Evolutionary conservation across 768 basidiomycete species (phyloP).

Genomic region (Polyporus arcularius): DNA sequence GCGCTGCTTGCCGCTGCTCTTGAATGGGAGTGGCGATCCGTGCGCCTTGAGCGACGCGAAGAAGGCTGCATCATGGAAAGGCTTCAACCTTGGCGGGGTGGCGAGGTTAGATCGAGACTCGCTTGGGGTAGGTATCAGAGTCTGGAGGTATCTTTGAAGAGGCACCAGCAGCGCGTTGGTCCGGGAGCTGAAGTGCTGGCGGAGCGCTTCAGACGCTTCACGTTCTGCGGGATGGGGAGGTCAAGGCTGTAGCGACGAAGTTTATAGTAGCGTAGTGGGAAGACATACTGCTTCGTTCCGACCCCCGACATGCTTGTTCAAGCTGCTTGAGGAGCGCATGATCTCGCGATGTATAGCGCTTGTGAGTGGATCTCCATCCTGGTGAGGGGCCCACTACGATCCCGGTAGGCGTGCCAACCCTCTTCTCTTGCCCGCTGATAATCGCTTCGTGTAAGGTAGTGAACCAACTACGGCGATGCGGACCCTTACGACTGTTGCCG

Average conservation of each 20-base stretch:
- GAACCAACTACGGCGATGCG: background rate
- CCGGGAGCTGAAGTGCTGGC: conserved; percentile 81
- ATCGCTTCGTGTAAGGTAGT: background rate
- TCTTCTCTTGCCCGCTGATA: conserved; percentile 1
- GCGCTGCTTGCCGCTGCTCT: conserved; percentile 58
- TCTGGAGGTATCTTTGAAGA: conserved; percentile 87
- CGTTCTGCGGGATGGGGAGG: conserved; percentile 42
- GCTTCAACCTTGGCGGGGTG: conserved; percentile 46
- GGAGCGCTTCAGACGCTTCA: conserved; percentile 63
- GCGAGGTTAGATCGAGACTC: conserved; percentile 36
- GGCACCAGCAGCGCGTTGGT: conserved; percentile 88
- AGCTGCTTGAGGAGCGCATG: conserved; percentile 68
- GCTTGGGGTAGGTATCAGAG: conserved; percentile 73
- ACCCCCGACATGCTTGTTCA: conserved; percentile 58
- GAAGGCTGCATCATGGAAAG: conserved; percentile 71
- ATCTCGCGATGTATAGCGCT: conserved; percentile 86
- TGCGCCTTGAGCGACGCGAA: conserved; percentile 70
- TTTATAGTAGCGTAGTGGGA: no score
- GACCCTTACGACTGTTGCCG: conserved; percentile 44
- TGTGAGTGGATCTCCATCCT: conserved; percentile 82
- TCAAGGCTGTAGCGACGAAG: background rate
- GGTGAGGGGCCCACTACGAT: conserved; percentile 47
- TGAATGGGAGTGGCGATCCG: conserved; percentile 76
- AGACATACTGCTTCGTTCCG: conserved; percentile 53
- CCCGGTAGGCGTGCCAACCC: conserved; percentile 22